Percentiles rank a stretch among this genome's conserved stretches.
These are phyloP conservation scores for Hortiboletus rubellus DNA, from an alignment of 1,284 basidiomycete species.

Conservation along the genomic window DNA sequence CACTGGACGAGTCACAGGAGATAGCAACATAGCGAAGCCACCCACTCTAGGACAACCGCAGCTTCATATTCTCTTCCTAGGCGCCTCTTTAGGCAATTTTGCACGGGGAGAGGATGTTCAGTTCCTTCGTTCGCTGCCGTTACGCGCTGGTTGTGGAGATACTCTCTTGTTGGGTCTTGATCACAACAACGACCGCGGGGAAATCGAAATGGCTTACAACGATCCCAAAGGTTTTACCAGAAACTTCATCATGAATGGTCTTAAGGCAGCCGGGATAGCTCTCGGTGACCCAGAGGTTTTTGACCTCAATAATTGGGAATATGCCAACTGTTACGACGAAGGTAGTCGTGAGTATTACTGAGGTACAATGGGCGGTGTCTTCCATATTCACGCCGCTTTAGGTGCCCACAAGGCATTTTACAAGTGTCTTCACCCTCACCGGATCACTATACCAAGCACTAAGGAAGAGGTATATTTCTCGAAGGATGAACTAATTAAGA, in stretches of 20 bases:
- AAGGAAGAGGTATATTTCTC: constrained; percentile 52
- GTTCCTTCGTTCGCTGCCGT: constrained; percentile 80
- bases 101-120: constrained; percentile 66
- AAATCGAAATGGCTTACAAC: constrained; percentile 83
- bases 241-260: constrained; percentile 90
- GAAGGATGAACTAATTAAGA: constrained; percentile 76
- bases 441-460: constrained; percentile 53
- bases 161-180: constrained; percentile 85
- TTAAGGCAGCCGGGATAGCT: constrained; percentile 61
- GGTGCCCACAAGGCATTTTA: constrained; percentile 90
- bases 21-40: constrained; percentile 34
- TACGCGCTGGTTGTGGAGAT: constrained; percentile 71
- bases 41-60: constrained; percentile 49
- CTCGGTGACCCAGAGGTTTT: constrained; percentile 67
- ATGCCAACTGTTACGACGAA: constrained; percentile 78
- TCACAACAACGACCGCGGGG: constrained; percentile 66
- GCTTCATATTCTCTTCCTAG: constrained; percentile 89
- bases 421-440: constrained; percentile 66
- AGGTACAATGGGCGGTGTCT: background rate
- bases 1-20: constrained; percentile 9
- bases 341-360: constrained; percentile 53
- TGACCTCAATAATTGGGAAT: constrained; percentile 76
- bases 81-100: constrained; percentile 94
- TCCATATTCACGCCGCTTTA: constrained; percentile 33
- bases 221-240: constrained; percentile 78